A percentile compares a stretch with the other conserved stretches of the same genome.
phyloP scores from a whole-genome alignment of 495 filamentous ascomycete genomes.

The Trichocladium uniseriatum region DNA sequence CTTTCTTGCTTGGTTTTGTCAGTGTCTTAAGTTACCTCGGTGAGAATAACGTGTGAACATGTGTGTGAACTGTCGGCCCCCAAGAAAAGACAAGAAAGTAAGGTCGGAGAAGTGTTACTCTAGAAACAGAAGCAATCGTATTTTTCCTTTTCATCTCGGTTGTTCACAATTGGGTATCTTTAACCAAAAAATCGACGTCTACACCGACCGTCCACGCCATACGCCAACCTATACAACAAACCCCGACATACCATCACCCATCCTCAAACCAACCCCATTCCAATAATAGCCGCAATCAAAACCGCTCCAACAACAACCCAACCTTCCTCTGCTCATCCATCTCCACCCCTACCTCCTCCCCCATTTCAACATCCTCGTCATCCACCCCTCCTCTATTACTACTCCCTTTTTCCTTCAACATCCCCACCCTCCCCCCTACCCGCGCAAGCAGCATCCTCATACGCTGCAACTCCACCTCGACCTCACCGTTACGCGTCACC shows the following conservation, averaged over 20 bases:
- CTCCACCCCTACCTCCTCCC: constrained; percentile 13
- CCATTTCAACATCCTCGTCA: constrained; percentile 15
- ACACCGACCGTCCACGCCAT: no score
- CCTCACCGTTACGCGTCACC: constrained; percentile 60
- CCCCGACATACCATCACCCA: not conserved
- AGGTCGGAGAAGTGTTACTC: no score
- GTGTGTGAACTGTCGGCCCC: no score
- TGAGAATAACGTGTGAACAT: no score
- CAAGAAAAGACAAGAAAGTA: no score
- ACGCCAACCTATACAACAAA: no score
- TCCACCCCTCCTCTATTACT: constrained; percentile 3
- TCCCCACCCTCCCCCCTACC: constrained; percentile 52
- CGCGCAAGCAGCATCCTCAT: constrained; percentile 68
- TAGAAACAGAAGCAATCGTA: no score
- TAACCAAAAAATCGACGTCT: no score
- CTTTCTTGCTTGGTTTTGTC: no score
- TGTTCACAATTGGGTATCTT: no score
- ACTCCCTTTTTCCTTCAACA: constrained; percentile 18
- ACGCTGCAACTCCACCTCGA: constrained; percentile 62
- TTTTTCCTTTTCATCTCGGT: no score
- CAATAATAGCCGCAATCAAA: constrained; percentile 14
- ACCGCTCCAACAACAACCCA: constrained; percentile 29
- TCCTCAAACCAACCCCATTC: not conserved
- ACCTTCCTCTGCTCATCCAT: constrained; percentile 33
- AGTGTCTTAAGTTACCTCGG: no score